Percentiles rank a stretch among this genome's conserved stretches.
Evolutionary conservation across 441 rosid species (phyloP).

Genomic region (Populus trichocarpa): DNA sequence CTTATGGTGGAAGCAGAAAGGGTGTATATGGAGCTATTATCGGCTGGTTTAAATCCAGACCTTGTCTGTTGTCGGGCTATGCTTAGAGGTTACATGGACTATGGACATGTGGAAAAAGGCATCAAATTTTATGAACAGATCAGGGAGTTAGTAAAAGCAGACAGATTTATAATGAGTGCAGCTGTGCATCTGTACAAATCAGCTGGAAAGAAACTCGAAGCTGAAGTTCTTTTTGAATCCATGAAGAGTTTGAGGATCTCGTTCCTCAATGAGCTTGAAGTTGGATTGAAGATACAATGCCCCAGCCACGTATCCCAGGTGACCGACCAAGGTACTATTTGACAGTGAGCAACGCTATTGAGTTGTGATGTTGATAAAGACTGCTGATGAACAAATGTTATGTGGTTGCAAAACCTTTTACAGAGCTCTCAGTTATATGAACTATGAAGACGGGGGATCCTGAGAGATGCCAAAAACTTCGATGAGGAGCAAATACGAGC

Average conservation of each 20-base stretch:
- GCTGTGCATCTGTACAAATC: constrained; percentile 57
- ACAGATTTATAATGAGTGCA: constrained; percentile 51
- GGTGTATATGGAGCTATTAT: constrained; percentile 39
- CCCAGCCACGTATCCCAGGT: not conserved
- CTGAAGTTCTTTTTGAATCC: constrained; percentile 28
- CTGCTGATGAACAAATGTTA: not conserved
- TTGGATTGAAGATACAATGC: constrained; percentile 25
- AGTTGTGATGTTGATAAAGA: not conserved
- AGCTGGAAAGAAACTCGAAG: constrained; percentile 42
- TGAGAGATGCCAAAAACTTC: not conserved
- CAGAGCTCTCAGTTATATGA: not conserved
- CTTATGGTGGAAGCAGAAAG: constrained; percentile 57
- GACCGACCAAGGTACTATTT: not conserved
- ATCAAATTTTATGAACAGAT: constrained; percentile 52
- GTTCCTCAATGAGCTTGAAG: constrained; percentile 34
- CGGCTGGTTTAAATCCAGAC: constrained; percentile 47
- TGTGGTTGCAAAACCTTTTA: not conserved
- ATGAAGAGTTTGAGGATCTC: constrained; percentile 32
- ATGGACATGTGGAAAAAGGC: constrained; percentile 52
- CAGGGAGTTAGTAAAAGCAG: constrained; percentile 33
- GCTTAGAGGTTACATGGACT: constrained; percentile 62
- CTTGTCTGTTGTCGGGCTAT: constrained; percentile 46
- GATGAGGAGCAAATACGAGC: no score
- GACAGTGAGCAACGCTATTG: constrained; percentile 1
- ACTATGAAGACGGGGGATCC: not conserved